Conservation (phyloP, 2,329 filamentous ascomycete species). For the Neospermospora avenae region DNA sequence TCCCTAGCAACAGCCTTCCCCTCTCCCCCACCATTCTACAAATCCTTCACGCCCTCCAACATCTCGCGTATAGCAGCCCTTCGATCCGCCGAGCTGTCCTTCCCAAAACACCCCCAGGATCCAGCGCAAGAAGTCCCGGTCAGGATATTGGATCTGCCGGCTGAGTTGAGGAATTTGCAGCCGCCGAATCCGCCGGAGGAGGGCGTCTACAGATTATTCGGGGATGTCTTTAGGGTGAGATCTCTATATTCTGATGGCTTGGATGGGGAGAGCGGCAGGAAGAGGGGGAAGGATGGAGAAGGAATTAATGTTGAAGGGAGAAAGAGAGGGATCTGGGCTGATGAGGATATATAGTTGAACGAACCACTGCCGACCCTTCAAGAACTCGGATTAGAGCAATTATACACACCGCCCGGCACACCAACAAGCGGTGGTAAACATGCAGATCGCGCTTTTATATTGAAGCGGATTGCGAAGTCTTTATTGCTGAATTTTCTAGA, state of each 20-base stretch:
- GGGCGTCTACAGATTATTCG: slow-evolving; percentile 73
- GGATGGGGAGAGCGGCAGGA: too few species aligned
- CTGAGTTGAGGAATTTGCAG: slow-evolving; percentile 72
- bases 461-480: slow-evolving; percentile 78
- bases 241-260: neutral
- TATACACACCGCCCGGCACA: slow-evolving; percentile 46
- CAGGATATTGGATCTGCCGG: slow-evolving; percentile 32
- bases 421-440: slow-evolving; percentile 45
- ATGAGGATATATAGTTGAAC: slow-evolving; percentile 42
- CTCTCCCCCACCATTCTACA: slow-evolving; percentile 85
- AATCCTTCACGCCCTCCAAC: slow-evolving; percentile 78
- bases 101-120: slow-evolving; percentile 6
- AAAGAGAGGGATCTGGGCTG: neutral
- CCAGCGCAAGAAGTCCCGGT: slow-evolving; percentile 30
- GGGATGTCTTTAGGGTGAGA: slow-evolving; percentile 58
- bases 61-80: slow-evolving; percentile 54
- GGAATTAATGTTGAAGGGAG: neutral
- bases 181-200: slow-evolving; percentile 72
- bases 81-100: slow-evolving; percentile 34
- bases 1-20: slow-evolving; percentile 69
- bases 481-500: slow-evolving; percentile 87
- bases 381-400: slow-evolving; percentile 67
- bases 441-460: slow-evolving; percentile 62
- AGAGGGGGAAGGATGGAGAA: neutral
- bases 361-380: slow-evolving; percentile 65